phyloP scores from a whole-genome alignment of 495 filamentous ascomycete genomes.

The Aspergillus campestris region DNA sequence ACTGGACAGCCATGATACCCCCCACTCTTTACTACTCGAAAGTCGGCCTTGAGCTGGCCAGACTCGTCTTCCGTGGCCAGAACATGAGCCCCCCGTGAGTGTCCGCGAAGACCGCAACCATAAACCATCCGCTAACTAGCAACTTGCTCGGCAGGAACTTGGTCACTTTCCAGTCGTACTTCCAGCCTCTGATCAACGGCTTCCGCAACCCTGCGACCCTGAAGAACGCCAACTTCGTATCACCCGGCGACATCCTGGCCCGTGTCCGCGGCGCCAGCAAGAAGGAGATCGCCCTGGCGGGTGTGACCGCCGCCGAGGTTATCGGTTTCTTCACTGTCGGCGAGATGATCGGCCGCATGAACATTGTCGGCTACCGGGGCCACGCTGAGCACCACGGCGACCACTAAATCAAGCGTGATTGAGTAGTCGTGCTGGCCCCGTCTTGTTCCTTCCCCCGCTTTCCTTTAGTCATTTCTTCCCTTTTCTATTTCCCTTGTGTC shows the following conservation, averaged over 20 bases:
- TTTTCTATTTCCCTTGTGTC: constrained; percentile 28
- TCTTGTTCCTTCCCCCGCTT: no score
- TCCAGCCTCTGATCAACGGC: constrained; percentile 61
- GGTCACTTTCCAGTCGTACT: constrained; percentile 79
- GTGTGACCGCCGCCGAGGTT: constrained; percentile 75
- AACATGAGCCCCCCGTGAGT: constrained; percentile 93
- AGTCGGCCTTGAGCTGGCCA: constrained; percentile 78
- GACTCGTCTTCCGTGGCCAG: constrained; percentile 79
- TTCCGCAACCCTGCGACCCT: constrained; percentile 56
- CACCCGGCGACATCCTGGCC: constrained; percentile 47
- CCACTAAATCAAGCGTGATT: constrained; percentile 42
- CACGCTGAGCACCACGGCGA: constrained; percentile 44
- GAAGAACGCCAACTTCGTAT: constrained; percentile 31
- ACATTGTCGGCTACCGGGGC: constrained; percentile 87
- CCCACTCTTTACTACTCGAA: constrained; percentile 81
- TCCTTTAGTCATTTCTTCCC: constrained; percentile 12
- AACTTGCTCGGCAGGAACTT: constrained; percentile 39
- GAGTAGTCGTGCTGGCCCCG: no score
- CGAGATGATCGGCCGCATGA: constrained; percentile 90
- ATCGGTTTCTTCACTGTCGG: constrained; percentile 97
- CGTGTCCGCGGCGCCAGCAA: constrained; percentile 59
- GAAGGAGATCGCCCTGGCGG: constrained; percentile 57
- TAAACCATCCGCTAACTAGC: constrained; percentile 11
- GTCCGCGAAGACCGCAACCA: background rate
- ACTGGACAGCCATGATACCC: constrained; percentile 66